A percentile compares a stretch with the other conserved stretches of the same genome.
Conservation (phyloP, 345 rosid species). For the Isatis tinctoria region DNA sequence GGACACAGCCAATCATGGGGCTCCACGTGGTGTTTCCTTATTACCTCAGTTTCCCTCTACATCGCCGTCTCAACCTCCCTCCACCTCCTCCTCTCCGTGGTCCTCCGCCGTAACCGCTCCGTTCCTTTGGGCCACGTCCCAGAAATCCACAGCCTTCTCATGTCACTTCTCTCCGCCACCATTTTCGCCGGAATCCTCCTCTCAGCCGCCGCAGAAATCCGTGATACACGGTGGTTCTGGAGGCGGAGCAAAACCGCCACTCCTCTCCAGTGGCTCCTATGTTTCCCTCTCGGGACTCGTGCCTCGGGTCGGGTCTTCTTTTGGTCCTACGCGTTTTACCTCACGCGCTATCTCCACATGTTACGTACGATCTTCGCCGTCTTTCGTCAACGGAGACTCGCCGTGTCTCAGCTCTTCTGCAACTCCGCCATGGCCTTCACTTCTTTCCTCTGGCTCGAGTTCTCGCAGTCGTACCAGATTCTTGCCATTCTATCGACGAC, state of each 20-base stretch:
- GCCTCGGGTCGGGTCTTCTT: constrained; percentile 96
- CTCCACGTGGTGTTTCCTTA: constrained; percentile 86
- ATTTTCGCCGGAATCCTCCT: constrained; percentile 77
- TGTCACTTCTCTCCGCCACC: constrained; percentile 59
- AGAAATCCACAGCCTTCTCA: constrained; percentile 59
- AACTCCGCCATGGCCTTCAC: constrained; percentile 53
- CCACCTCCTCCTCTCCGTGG: constrained; percentile 43
- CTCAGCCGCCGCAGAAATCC: constrained; percentile 82
- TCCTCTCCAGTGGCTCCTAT: constrained; percentile 87
- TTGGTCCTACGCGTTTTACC: constrained; percentile 89
- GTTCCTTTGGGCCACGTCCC: constrained; percentile 73
- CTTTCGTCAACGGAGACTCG: constrained; percentile 45
- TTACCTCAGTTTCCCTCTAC: constrained; percentile 57
- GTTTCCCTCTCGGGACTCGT: constrained; percentile 86
- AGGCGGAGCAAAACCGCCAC: constrained; percentile 63
- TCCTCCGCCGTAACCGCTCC: constrained; percentile 40
- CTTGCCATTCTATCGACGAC: constrained; percentile 75
- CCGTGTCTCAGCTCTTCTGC: constrained; percentile 59
- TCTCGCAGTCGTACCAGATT: constrained; percentile 84
- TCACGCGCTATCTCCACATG: constrained; percentile 80
- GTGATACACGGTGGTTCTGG: constrained; percentile 86
- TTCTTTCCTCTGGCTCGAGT: constrained; percentile 87
- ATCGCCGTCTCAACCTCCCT: constrained; percentile 45
- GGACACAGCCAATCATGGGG: constrained; percentile 79
- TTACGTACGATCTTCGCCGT: constrained; percentile 57